These are phyloP conservation scores for Ajuga chamaepitys DNA, from an alignment of 257 asterid genomes.

Conservation along the genomic window DNA sequence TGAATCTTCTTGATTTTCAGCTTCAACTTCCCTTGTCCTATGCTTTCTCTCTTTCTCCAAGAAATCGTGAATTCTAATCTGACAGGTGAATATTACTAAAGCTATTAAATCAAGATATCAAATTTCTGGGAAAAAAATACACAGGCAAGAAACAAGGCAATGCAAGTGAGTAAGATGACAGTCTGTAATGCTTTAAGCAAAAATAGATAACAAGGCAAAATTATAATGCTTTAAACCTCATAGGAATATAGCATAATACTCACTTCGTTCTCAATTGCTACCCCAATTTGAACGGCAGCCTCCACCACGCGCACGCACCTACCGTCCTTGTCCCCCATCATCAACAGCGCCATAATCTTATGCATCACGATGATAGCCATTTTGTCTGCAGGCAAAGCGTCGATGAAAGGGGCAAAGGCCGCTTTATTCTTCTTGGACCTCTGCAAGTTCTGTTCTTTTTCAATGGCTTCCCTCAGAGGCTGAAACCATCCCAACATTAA, in stretches of 20 bases:
- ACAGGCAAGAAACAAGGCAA: neutral
- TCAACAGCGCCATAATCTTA: constrained; percentile 77
- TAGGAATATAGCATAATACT: constrained; percentile 21
- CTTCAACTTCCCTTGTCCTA: constrained; percentile 27
- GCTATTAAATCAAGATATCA: neutral
- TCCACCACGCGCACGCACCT: constrained; percentile 82
- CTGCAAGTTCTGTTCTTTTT: constrained; percentile 53
- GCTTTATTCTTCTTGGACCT: constrained; percentile 51
- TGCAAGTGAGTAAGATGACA: neutral
- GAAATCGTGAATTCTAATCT: constrained; percentile 82
- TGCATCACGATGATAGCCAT: constrained; percentile 97
- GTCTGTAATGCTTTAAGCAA: neutral
- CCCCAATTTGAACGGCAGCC: constrained; percentile 84
- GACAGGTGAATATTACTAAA: constrained; percentile 3
- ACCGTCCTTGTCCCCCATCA: constrained; percentile 82
- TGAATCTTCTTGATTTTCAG: constrained; percentile 39
- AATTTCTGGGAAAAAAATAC: neutral
- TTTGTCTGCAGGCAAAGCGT: constrained; percentile 79
- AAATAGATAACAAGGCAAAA: neutral
- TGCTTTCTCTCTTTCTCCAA: constrained; percentile 61
- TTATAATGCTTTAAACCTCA: neutral
- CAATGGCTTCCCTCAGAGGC: constrained; percentile 74
- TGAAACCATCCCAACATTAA: constrained; percentile 89
- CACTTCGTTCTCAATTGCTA: constrained; percentile 82
- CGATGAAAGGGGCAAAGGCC: constrained; percentile 68